Evolutionary conservation across 768 basidiomycete genomes (phyloP), one percentile per base, ranked within the genome.

Genomic region (Kondoa subrosea): DNA sequence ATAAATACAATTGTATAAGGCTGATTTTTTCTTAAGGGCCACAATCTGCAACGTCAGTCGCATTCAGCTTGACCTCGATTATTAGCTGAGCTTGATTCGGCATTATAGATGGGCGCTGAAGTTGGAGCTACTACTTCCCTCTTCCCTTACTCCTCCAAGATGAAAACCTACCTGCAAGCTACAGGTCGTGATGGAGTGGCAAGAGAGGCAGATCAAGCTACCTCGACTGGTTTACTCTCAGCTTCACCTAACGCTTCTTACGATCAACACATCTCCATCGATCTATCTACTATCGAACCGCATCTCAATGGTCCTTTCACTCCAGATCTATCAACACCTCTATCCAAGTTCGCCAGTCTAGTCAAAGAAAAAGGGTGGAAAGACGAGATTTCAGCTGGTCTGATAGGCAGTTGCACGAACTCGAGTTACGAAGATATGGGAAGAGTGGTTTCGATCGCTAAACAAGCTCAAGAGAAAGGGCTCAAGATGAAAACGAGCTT

Each of bases 61-160:
- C n/a, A n/a, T n/a, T n/a, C n/a, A n/a, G n/a, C n/a, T n/a, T n/a
- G n/a, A n/a, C n/a, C n/a, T n/a, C n/a, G n/a, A n/a, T n/a, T n/a
- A n/a, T n/a, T n/a, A n/a, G n/a, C n/a, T n/a, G n/a, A n/a, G n/a
- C n/a, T n/a, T n/a, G n/a, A n/a, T n/a, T n/a, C n/a, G n/a, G n/a
- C n/a, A n/a, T n/a, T 8, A 50, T 21, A 50, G 40, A 99, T 97
- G 95, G 95, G 95, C 64, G 95, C 95, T 15, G 95, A 99, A 80
- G 92, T 97, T n/a, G 95, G 95, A 50, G 95, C 95, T n/a, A 99
- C 95, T 0, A 97, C 95, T 0, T 93, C 92, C 0, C 90, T 88
- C 3, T 99, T 99, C 82, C 92, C 93, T 2, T 99, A 97, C 78
- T 91, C 90, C 17, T 78, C 83, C 21, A 84, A 84, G 74, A 97